Percentiles rank a stretch among this genome's conserved stretches.
Evolutionary conservation across 2,329 filamentous ascomycete species (phyloP).

Genomic region (Lasiodiplodia theobromae): DNA sequence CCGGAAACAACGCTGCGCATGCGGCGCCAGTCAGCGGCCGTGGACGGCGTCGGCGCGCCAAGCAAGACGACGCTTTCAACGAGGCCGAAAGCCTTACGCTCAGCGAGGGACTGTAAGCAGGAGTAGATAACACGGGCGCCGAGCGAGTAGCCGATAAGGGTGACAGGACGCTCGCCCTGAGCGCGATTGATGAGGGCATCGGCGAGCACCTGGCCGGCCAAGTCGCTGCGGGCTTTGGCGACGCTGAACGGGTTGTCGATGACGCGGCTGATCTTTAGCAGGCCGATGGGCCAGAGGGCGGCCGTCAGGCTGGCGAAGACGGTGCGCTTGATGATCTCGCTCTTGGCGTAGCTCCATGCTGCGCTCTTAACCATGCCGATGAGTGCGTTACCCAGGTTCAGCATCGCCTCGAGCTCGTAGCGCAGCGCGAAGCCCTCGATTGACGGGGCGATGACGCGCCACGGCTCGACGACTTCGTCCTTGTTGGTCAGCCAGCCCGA

Average conservation of each 20-base stretch:
- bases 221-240: slow-evolving; percentile 77
- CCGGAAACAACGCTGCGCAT: slow-evolving; percentile 82
- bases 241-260: slow-evolving; percentile 85
- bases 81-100: slow-evolving; percentile 80
- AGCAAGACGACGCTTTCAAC: slow-evolving; percentile 85
- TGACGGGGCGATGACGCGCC: slow-evolving; percentile 72
- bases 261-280: slow-evolving; percentile 59
- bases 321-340: slow-evolving; percentile 73
- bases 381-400: slow-evolving; percentile 79
- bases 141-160: slow-evolving; percentile 80
- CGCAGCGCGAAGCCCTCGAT: slow-evolving; percentile 83
- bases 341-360: slow-evolving; percentile 80
- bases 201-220: slow-evolving; percentile 79
- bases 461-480: slow-evolving; percentile 75
- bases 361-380: slow-evolving; percentile 78
- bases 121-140: slow-evolving; percentile 83
- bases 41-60: slow-evolving; percentile 78
- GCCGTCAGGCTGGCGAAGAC: slow-evolving; percentile 56
- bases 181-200: slow-evolving; percentile 83
- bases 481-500: slow-evolving; percentile 80
- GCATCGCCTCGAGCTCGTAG: slow-evolving; percentile 81
- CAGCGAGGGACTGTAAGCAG: slow-evolving; percentile 78
- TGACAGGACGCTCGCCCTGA: slow-evolving; percentile 82
- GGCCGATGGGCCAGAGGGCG: slow-evolving; percentile 57
- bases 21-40: slow-evolving; percentile 74